Evolutionary conservation across 2,329 filamentous ascomycete species (phyloP).

Genomic region (Beauveria brongniartii): DNA sequence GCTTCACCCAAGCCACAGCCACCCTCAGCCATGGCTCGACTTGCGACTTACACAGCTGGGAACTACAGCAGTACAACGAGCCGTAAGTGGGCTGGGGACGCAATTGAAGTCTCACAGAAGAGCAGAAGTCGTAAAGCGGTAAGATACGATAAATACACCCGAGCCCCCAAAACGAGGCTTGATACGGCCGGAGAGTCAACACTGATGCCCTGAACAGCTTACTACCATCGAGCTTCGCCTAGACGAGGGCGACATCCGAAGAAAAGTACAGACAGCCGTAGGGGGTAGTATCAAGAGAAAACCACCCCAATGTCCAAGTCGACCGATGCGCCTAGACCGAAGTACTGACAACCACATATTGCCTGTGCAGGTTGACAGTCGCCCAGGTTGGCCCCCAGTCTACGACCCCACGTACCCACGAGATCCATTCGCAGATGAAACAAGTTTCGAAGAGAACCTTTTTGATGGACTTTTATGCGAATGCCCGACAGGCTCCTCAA

Average conservation of each 20-base stretch:
- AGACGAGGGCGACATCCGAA: slow-evolving; percentile 28
- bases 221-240: slow-evolving; percentile 24
- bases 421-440: slow-evolving; percentile 25
- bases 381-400: slow-evolving; percentile 15
- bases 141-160: background rate
- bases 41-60: background rate
- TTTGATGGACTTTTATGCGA: slow-evolving; percentile 29
- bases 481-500: slow-evolving; percentile 30
- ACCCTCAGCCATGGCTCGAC: slow-evolving; percentile 15
- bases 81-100: background rate
- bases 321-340: background rate
- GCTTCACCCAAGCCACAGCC: slow-evolving; percentile 25
- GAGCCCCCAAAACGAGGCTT: background rate
- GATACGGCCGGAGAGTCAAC: background rate
- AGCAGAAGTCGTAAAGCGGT: background rate
- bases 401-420: background rate
- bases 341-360: background rate
- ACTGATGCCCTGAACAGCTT: slow-evolving; percentile 13
- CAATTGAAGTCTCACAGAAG: background rate
- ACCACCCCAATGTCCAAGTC: slow-evolving; percentile 20
- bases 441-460: slow-evolving; percentile 29
- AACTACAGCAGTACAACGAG: background rate
- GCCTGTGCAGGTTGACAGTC: background rate
- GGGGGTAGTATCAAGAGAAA: slow-evolving; percentile 23
- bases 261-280: slow-evolving; percentile 26